These are phyloP conservation scores for Cucumis sativus DNA, from an alignment of 306 rosid species.

Conservation along the genomic window DNA sequence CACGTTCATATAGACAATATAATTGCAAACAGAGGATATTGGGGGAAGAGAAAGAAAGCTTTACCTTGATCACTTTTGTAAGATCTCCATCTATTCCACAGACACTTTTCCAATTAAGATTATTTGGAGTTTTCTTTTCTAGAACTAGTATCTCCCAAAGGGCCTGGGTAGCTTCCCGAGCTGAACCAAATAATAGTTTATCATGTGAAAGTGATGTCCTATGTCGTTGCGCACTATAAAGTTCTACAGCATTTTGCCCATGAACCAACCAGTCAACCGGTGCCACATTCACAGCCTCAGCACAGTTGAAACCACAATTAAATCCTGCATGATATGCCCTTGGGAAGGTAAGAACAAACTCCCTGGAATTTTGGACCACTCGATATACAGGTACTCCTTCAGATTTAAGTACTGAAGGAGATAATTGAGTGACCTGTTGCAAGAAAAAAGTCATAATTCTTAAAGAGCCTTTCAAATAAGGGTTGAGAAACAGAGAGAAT, in stretches of 20 bases:
- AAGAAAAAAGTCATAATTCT: slow-evolving; percentile 13
- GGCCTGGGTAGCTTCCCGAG: slow-evolving; percentile 55
- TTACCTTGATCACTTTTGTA: slow-evolving; percentile 66
- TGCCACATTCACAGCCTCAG: slow-evolving; percentile 98
- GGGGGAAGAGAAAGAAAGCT: background rate
- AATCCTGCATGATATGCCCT: slow-evolving; percentile 96
- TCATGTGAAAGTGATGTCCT: slow-evolving; percentile 93
- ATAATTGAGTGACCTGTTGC: slow-evolving; percentile 83
- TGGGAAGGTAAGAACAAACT: slow-evolving; percentile 91
- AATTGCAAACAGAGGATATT: background rate
- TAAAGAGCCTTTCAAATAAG: background rate
- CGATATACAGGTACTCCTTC: slow-evolving; percentile 85
- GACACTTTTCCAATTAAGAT: slow-evolving; percentile 38
- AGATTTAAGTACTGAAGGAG: slow-evolving; percentile 87
- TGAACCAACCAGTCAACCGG: slow-evolving; percentile 94
- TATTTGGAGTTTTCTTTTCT: slow-evolving; percentile 39
- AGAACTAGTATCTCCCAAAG: slow-evolving; percentile 30
- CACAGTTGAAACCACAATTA: slow-evolving; percentile 96
- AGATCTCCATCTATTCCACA: slow-evolving; percentile 84
- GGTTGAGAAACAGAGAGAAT: background rate
- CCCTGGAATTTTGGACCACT: slow-evolving; percentile 66
- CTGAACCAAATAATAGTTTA: slow-evolving; percentile 71
- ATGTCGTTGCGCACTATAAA: slow-evolving; percentile 67
- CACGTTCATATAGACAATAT: background rate
- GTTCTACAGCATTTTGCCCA: slow-evolving; percentile 91